Evolutionary conservation across 768 basidiomycete genomes (phyloP).

Genomic region (Pleurotus cornucopiae): DNA sequence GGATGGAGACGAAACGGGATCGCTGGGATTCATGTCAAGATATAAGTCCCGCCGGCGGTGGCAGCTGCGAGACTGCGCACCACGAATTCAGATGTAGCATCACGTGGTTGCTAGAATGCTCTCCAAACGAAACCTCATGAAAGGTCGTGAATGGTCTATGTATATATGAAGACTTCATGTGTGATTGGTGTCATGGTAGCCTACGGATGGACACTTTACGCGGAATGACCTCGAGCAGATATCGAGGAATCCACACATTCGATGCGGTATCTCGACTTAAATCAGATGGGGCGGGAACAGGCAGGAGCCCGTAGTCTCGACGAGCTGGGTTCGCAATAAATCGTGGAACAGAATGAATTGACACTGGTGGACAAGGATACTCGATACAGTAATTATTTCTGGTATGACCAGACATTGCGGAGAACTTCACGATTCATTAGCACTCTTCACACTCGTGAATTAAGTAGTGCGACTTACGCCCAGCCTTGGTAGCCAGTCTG

Average conservation of each 20-base stretch:
- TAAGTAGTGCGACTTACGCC: constrained; percentile 58
- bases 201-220: too few species aligned
- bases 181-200: too few species aligned
- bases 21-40: not conserved
- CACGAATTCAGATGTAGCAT: too few species aligned
- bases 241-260: too few species aligned
- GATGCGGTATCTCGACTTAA: too few species aligned
- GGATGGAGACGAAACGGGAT: constrained; percentile 21
- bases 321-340: not conserved
- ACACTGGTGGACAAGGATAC: not conserved
- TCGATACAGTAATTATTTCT: constrained; percentile 59
- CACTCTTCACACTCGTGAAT: not conserved
- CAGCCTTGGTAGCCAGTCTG: constrained; percentile 91
- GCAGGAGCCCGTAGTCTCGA: too few species aligned
- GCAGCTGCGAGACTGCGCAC: not conserved
- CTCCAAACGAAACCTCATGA: too few species aligned
- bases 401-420: constrained; percentile 93
- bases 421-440: constrained; percentile 51
- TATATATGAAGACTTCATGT: too few species aligned
- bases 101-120: too few species aligned
- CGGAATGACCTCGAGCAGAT: too few species aligned
- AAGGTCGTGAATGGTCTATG: too few species aligned
- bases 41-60: not conserved
- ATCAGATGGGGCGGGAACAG: too few species aligned
- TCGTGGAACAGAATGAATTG: not conserved